Conservation (phyloP, 345 rosid genomes). For the Tarenaya hassleriana region DNA sequence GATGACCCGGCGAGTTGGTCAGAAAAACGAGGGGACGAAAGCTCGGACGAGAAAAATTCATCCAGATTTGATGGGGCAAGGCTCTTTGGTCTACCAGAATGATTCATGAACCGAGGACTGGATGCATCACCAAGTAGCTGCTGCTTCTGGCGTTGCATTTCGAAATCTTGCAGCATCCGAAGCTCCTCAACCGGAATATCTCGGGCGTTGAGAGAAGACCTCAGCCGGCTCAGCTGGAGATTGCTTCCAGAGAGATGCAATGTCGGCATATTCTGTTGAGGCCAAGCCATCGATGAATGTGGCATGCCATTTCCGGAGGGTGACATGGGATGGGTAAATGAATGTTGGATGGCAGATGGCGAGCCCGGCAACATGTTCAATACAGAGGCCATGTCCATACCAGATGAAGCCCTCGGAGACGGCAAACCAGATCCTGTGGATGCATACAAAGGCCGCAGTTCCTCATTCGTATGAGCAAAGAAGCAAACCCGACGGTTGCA, state of each 20-base stretch:
- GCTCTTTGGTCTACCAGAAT: conserved; percentile 55
- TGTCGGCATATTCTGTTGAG: conserved; percentile 81
- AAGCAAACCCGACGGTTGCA: conserved; percentile 93
- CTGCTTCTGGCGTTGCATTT: conserved; percentile 50
- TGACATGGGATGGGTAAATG: conserved; percentile 81
- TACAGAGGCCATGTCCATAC: conserved; percentile 82
- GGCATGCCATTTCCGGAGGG: conserved; percentile 69
- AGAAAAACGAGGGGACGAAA: conserved; percentile 51
- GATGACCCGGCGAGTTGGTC: conserved; percentile 50
- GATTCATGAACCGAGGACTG: conserved; percentile 47
- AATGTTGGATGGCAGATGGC: conserved; percentile 60
- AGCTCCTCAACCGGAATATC: conserved; percentile 60
- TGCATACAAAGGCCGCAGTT: conserved; percentile 72
- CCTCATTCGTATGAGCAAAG: conserved; percentile 83
- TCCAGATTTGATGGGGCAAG: conserved; percentile 69
- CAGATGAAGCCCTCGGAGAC: conserved; percentile 50
- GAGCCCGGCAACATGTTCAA: conserved; percentile 78
- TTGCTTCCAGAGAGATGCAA: conserved; percentile 80
- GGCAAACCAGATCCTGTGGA: conserved; percentile 90
- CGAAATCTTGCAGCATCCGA: conserved; percentile 57
- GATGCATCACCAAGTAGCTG: conserved; percentile 56
- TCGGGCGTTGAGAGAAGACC: conserved; percentile 77
- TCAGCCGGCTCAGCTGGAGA: conserved; percentile 76
- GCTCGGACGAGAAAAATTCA: conserved; percentile 53
- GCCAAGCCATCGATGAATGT: conserved; percentile 62